Conservation (phyloP, 352 stramenopile genomes). For the Plasmopara viticola region DNA sequence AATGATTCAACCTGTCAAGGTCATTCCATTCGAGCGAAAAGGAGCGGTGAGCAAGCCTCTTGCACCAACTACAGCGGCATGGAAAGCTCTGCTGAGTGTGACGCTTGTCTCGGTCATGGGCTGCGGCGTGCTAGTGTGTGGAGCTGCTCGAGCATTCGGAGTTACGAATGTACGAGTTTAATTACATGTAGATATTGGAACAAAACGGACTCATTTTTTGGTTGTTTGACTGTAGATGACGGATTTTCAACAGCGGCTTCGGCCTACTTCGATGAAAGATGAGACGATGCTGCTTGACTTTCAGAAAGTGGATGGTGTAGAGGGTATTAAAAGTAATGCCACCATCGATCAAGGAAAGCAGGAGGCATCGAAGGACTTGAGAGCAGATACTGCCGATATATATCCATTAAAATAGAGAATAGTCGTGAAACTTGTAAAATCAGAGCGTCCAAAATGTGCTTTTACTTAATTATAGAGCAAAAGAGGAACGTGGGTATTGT, state of each 20-base stretch:
- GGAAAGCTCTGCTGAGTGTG: constrained; percentile 42
- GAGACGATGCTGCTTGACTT: constrained; percentile 17
- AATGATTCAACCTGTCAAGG: constrained; percentile 19
- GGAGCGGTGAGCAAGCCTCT: constrained; percentile 36
- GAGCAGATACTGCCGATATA: no score
- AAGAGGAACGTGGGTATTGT: no score
- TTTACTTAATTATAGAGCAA: no score
- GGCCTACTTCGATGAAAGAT: constrained; percentile 23
- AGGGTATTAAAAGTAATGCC: constrained; percentile 13
- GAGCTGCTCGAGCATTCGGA: constrained; percentile 26
- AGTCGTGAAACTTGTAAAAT: no score
- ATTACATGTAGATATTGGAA: neutral
- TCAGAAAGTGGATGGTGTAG: constrained; percentile 20
- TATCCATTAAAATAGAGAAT: no score
- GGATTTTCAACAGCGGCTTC: constrained; percentile 35
- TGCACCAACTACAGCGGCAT: constrained; percentile 28
- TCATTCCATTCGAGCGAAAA: constrained; percentile 34
- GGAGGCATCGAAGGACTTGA: neutral
- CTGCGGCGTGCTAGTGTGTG: constrained; percentile 33
- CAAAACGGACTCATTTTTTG: constrained; percentile 5
- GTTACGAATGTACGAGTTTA: constrained; percentile 32
- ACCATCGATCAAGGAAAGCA: constrained; percentile 15
- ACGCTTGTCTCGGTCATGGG: constrained; percentile 40
- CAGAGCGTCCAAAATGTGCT: no score
- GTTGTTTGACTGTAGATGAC: constrained; percentile 22